Evolutionary conservation across 83 land plant genomes (phyloP).

Genomic region (Diphasiastrum complanatum): DNA sequence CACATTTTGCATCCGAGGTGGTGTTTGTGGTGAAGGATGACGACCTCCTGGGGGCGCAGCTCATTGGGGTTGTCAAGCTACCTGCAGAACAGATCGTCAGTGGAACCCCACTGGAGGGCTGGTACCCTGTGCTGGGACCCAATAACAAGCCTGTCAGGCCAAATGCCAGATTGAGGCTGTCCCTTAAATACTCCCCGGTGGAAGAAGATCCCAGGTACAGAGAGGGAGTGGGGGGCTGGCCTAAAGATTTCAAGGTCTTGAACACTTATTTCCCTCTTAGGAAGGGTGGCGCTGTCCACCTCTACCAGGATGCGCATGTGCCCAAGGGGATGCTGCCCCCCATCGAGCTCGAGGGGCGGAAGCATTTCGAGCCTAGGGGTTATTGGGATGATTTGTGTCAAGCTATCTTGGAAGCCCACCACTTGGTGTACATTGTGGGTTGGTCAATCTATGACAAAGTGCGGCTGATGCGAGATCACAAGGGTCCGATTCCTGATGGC

Average conservation of each 20-base stretch:
- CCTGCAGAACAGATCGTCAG: conserved; percentile 12
- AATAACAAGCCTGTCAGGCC: not conserved
- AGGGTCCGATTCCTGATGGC: conserved; percentile 14
- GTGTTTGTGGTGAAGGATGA: conserved; percentile 18
- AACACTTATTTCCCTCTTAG: conserved; percentile 75
- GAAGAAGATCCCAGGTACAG: conserved; percentile 21
- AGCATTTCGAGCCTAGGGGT: conserved; percentile 34
- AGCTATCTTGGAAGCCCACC: conserved; percentile 61
- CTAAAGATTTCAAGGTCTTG: conserved; percentile 48
- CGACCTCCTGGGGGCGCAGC: conserved; percentile 10
- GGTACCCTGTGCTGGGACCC: not conserved
- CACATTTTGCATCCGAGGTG: conserved; percentile 18
- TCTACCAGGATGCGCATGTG: conserved; percentile 87
- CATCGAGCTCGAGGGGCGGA: conserved; percentile 38
- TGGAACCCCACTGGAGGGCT: too few relatives aligned
- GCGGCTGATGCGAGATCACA: conserved; percentile 41
- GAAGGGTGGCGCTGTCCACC: conserved; percentile 57
- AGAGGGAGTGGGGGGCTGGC: conserved; percentile 43
- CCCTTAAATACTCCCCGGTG: conserved; percentile 9
- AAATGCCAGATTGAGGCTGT: conserved; percentile 2
- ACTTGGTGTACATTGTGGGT: conserved; percentile 71
- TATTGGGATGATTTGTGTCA: conserved; percentile 67
- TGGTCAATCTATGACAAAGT: conserved; percentile 73
- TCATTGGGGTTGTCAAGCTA: conserved; percentile 15
- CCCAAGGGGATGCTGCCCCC: conserved; percentile 42